Percentiles rank a stretch among this genome's conserved stretches.
These are phyloP conservation scores for Skeletonema tropicum DNA, from an alignment of 108 stramenopile genomes.

Conservation along the genomic window DNA sequence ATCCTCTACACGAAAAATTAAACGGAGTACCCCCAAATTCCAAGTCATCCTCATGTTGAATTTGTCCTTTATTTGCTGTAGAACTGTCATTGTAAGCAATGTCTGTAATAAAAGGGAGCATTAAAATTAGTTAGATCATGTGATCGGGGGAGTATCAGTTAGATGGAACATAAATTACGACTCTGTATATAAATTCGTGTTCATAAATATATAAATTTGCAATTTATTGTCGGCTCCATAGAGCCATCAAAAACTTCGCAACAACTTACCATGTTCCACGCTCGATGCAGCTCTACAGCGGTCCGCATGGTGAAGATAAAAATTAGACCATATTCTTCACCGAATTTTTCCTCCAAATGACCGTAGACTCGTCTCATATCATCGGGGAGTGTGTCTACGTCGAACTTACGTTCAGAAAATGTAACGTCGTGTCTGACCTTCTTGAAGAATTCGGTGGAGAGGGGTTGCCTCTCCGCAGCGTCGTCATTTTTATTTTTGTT, in stretches of 20 bases:
- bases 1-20: constrained; percentile 56
- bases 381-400: constrained; percentile 40
- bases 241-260: not conserved
- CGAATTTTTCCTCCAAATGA: constrained; percentile 32
- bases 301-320: constrained; percentile 52
- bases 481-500: not conserved
- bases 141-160: too few relatives aligned
- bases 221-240: not conserved
- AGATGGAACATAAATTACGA: too few relatives aligned
- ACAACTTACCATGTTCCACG: constrained; percentile 54
- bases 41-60: constrained; percentile 54
- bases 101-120: constrained; percentile 15
- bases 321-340: constrained; percentile 52
- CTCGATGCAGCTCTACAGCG: constrained; percentile 56
- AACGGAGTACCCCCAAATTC: constrained; percentile 52
- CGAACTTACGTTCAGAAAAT: constrained; percentile 34
- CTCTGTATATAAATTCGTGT: too few relatives aligned
- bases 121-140: constrained; percentile 26
- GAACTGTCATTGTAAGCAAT: not conserved
- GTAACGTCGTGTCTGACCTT: constrained; percentile 24
- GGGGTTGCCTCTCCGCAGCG: constrained; percentile 1
- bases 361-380: constrained; percentile 48
- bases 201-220: too few relatives aligned
- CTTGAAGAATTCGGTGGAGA: not conserved
- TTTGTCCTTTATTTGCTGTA: constrained; percentile 6